Evolutionary conservation across 495 filamentous ascomycete species (phyloP), one percentile per base, ranked within the genome.

Genomic region (Lasiosphaeria ovina): DNA sequence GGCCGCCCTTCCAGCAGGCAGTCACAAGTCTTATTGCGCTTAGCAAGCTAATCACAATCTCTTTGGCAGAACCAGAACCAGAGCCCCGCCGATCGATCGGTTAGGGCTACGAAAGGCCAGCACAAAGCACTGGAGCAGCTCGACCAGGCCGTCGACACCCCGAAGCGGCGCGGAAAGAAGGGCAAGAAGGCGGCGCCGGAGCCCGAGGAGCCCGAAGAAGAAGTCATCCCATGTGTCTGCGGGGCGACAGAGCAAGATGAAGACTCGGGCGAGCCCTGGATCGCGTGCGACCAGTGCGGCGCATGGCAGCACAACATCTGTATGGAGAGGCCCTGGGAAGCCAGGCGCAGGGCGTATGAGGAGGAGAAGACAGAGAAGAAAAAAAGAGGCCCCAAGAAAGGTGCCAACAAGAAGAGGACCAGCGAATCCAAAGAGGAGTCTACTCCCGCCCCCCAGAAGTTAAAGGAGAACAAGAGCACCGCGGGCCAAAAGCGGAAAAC

Each of bases 271-370:
- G 85, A 92, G 66, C 92, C 95, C 72, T 86, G 85, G 84, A 95
- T 98, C 67, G 88, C 89, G 66, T 98, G 94, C 75, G 94, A 98
- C 67, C 82, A 79, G 38, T 98, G 94, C 68, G 84, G 85, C 34
- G 92, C 87, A 51, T 98, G 94, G 94, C 94, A 98, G 73, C 94
- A 98, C 71, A 96, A 95, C 67, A 85, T 92, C 63, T 98, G 94
- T 71, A 92, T 98, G 85, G 92, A 95, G 76, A 89, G 83, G 70
- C 90, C 90, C 3, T 96, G 91, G 92, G 91, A 93, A 73, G 83
- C 84, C 56, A 79, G 84, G 69, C 83, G 67, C 66, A 82, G 74
- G 66, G 76, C 69, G 69, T 85, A 77, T 76, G 76, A 79, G 58
- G 77, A 81, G 24, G 63, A 73, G 53, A 67, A 68, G 60, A 45